Percentiles rank a stretch among this genome's conserved stretches.
Conservation (phyloP, 2,329 filamentous ascomycete species). For the Diaporthe caulivora region DNA sequence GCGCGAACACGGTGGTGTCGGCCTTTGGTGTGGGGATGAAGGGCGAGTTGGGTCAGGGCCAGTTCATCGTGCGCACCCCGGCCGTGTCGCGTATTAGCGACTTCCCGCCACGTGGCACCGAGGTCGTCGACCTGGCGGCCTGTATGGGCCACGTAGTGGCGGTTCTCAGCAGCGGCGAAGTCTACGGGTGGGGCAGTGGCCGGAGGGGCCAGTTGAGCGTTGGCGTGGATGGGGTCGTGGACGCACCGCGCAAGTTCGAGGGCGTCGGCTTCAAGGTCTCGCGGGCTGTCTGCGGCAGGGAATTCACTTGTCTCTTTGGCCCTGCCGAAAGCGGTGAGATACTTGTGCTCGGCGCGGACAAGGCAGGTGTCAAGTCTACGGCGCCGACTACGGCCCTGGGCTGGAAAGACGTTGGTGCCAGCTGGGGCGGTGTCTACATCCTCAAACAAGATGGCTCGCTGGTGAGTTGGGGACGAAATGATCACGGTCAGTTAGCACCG, state of each 20-base stretch:
- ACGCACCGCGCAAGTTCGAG: slow-evolving; percentile 72
- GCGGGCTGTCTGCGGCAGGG: slow-evolving; percentile 82
- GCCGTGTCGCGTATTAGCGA: slow-evolving; percentile 61
- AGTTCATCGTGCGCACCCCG: slow-evolving; percentile 61
- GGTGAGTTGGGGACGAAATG: slow-evolving; percentile 83
- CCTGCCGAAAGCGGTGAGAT: slow-evolving; percentile 69
- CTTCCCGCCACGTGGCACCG: slow-evolving; percentile 72
- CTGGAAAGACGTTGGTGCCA: slow-evolving; percentile 79
- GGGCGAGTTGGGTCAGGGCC: slow-evolving; percentile 79
- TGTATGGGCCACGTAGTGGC: slow-evolving; percentile 83
- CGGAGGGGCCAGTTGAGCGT: slow-evolving; percentile 86
- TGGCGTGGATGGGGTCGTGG: slow-evolving; percentile 61
- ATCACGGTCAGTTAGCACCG: slow-evolving; percentile 85
- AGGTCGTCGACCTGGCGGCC: slow-evolving; percentile 75
- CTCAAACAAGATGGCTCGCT: slow-evolving; percentile 72
- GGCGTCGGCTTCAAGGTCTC: slow-evolving; percentile 71
- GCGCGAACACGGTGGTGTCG: slow-evolving; percentile 64
- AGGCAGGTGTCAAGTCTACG: slow-evolving; percentile 73
- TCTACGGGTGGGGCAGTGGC: slow-evolving; percentile 90
- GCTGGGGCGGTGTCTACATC: slow-evolving; percentile 86
- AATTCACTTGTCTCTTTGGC: slow-evolving; percentile 83
- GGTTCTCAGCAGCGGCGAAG: slow-evolving; percentile 79
- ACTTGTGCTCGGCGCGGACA: slow-evolving; percentile 79
- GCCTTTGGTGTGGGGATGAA: slow-evolving; percentile 75
- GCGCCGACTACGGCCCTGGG: slow-evolving; percentile 65